Evolutionary conservation across 768 basidiomycete species (phyloP), one percentile per base, ranked within the genome.

Genomic region (Leccinum fibrillosum): DNA sequence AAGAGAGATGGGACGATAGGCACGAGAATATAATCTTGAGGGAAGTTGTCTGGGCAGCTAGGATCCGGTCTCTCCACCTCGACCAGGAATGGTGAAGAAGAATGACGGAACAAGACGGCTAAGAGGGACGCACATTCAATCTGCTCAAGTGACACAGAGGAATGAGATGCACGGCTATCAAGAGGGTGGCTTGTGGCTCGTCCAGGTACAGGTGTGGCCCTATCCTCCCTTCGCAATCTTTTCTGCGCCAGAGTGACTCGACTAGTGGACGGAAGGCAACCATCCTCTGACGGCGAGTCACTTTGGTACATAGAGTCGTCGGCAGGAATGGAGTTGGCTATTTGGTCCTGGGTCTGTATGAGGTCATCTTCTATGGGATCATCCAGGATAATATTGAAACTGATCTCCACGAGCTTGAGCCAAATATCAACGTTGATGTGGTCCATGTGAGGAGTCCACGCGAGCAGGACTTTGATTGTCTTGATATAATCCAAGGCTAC

Each of bases 401-500:
- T 82, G 42, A 92, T 73, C 63, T 85, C 82, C 35, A 89, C 80
- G 47, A 93, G 71, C 34, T 74, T 75, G 28, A 86, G 70, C 96
- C 96, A 98, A 44, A 60, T 74, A 1, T 76, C 74, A 35, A 80
- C 75, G 10, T 83, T 83, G 53, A 95, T 66, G 64, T 88, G 85
- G 47, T 95, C 89, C 55, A 95, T 76, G 72, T 98, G 94, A 3
- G 92, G 87, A 3, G 75, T 69, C 71, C 85, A 88, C 56, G 76
- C 75, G 53, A 92, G 74, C 9, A 98, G 67, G 57, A 75, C 77
- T 55, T 82, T 82, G 51, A 97, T 76, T 0, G 89, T 80, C 69
- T 95, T 95, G 56, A 89, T 77, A 70, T 93, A 95, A 70, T 95
- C 85, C 61, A 91, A 72, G 11, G 90, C 86, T 4, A 93, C 78